Evolutionary conservation across 306 rosid genomes (phyloP), one percentile per base, ranked within the genome.

Genomic region (Sicyos edulis): DNA sequence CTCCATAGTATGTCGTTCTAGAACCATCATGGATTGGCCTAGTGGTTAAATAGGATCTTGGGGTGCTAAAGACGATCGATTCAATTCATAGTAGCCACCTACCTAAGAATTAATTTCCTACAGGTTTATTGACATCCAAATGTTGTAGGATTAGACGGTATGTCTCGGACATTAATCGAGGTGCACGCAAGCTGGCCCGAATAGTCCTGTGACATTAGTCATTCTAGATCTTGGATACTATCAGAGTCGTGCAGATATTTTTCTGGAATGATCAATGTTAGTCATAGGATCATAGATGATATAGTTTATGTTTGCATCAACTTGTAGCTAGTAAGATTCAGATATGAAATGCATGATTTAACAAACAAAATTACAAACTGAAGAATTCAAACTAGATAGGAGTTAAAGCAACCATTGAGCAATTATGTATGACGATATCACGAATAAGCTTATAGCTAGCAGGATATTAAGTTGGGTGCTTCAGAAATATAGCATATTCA

Each of bases 281-380:
- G 6, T n/a, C 37, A 8, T 37, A n/a, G 7, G 13, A 40, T 17
- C 24, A 2, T 64, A 42, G 29, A 11, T 16, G 51, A 40, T 42
- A 42, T 42, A 64, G 45, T 64, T 64, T 65, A 65, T 42, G 52
- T n/a, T 66, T 66, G 17, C 72, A 47, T 47, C 40, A 47, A 67
- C 56, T 21, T 67, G 42, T 45, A 14, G 29, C 42, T 59, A 24
- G 17, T 59, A 47, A 67, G 55, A 16, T 50, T 66, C 2, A 45
- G 72, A 21, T 13, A 47, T 29, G 56, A 67, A 67, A 67, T 17
- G 44, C 57, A 49, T 45, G 17, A 68, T 68, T 49, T 68, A 49
- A 49, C 37, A 67, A 47, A 67, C 20, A 24, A 49, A 13, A 8
- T 45, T 68, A 47, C 4, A 67, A 22, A 8, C 8, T 62, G 49